Percentiles rank a stretch among this genome's conserved stretches.
phyloP scores from a whole-genome alignment of 1,284 basidiomycete species.

The Leccinum proliferum region DNA sequence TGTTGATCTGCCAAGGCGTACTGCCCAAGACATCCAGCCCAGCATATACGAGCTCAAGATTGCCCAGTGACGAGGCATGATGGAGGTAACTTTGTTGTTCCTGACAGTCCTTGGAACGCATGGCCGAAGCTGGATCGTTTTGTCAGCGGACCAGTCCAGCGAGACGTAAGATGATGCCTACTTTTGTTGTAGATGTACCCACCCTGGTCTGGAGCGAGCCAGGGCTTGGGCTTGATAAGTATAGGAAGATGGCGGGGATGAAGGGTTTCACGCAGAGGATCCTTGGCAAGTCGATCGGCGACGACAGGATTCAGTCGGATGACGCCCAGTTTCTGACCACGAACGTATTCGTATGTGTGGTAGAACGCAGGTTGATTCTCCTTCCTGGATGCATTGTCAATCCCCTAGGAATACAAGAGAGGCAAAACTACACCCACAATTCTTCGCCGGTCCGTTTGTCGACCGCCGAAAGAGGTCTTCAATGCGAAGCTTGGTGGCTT shows the following conservation, averaged over 20 bases:
- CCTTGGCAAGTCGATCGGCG: constrained; percentile 73
- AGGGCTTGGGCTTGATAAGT: constrained; percentile 89
- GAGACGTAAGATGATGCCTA: constrained; percentile 31
- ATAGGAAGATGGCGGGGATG: constrained; percentile 96
- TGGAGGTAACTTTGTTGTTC: constrained; percentile 85
- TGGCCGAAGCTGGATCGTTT: constrained; percentile 51
- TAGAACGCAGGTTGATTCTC: constrained; percentile 92
- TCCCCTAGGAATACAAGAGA: background rate
- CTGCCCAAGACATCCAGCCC: constrained; percentile 88
- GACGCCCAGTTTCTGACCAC: constrained; percentile 89
- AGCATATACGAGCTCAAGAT: constrained; percentile 83
- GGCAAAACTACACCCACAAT: constrained; percentile 40
- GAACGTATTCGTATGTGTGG: constrained; percentile 91
- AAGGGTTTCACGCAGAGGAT: constrained; percentile 70
- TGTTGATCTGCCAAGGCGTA: constrained; percentile 92
- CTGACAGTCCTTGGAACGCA: constrained; percentile 90
- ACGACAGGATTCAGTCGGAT: constrained; percentile 86
- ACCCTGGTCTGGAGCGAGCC: constrained; percentile 77
- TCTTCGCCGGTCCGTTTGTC: constrained; percentile 53
- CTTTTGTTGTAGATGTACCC: constrained; percentile 81
- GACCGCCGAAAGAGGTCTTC: no score
- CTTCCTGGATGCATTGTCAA: constrained; percentile 35
- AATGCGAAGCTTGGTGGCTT: no score
- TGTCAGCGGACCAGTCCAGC: constrained; percentile 1
- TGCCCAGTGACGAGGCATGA: constrained; percentile 70